These are phyloP conservation scores for Daedalea quercina DNA, from an alignment of 768 basidiomycete genomes.

Conservation along the genomic window DNA sequence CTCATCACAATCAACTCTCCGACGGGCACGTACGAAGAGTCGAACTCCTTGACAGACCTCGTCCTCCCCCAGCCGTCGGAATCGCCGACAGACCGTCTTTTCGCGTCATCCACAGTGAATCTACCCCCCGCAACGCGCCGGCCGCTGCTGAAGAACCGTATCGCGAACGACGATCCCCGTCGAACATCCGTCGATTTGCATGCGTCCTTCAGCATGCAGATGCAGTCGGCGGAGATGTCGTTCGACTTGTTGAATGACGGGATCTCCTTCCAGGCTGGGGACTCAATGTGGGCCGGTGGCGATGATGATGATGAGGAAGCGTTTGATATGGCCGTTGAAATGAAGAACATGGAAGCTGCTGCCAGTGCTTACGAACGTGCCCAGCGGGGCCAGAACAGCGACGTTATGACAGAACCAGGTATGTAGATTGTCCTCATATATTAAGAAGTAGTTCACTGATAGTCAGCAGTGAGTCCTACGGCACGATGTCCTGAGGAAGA, in stretches of 20 bases:
- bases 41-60: background rate
- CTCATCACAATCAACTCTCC: slow-evolving; percentile 17
- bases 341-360: slow-evolving; percentile 18
- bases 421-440: too few relatives aligned
- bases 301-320: slow-evolving; percentile 19
- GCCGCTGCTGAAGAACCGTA: slow-evolving; percentile 1
- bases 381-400: background rate
- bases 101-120: background rate
- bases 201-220: slow-evolving; percentile 27
- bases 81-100: background rate
- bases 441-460: too few relatives aligned
- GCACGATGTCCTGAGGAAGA: too few relatives aligned
- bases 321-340: slow-evolving; percentile 20
- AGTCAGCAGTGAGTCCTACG: too few relatives aligned
- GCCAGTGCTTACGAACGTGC: slow-evolving; percentile 11
- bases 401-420: too few relatives aligned
- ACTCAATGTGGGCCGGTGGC: slow-evolving; percentile 19
- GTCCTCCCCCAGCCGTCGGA: background rate
- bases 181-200: slow-evolving; percentile 28
- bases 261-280: slow-evolving; percentile 26
- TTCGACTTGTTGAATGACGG: slow-evolving; percentile 30
- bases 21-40: background rate
- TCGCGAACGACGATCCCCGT: slow-evolving; percentile 16
- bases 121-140: slow-evolving; percentile 10
- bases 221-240: slow-evolving; percentile 27